These are phyloP conservation scores for Meira nashicola DNA, from an alignment of 1,284 basidiomycete genomes.

Conservation along the genomic window DNA sequence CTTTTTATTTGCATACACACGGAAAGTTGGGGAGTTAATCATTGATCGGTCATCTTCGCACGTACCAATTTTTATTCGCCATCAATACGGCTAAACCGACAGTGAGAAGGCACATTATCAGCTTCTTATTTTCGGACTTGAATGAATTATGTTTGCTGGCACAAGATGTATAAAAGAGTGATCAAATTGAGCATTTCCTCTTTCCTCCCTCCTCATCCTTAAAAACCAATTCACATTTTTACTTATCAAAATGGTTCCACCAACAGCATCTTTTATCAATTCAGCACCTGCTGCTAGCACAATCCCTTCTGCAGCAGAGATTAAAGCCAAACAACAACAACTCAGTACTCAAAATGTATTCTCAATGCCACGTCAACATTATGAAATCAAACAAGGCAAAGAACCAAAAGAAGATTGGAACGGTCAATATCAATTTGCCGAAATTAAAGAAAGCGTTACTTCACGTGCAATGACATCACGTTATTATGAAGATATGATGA, in stretches of 20 bases:
- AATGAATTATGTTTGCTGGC: too few relatives aligned
- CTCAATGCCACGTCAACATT: conserved; percentile 17
- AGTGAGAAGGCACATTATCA: too few relatives aligned
- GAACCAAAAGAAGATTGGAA: conserved; percentile 46
- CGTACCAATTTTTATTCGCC: too few relatives aligned
- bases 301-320: conserved; percentile 10
- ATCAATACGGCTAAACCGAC: too few relatives aligned
- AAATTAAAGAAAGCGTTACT: conserved; percentile 48
- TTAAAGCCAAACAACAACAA: conserved; percentile 20
- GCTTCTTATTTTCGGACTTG: too few relatives aligned
- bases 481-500: conserved; percentile 48
- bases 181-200: background rate
- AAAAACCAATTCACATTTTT: background rate
- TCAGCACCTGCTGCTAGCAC: conserved; percentile 5
- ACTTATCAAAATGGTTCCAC: conserved; percentile 30
- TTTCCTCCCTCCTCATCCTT: background rate
- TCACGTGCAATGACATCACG: conserved; percentile 44
- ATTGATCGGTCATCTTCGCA: too few relatives aligned
- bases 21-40: too few relatives aligned
- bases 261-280: conserved; percentile 29
- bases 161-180: too few relatives aligned
- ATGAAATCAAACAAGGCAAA: conserved; percentile 36
- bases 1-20: too few relatives aligned
- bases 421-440: conserved; percentile 41
- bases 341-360: conserved; percentile 16